Base-by-base conservation (phyloP, 2,329 filamentous ascomycete genomes). In the Hypoxylon sp. region DNA sequence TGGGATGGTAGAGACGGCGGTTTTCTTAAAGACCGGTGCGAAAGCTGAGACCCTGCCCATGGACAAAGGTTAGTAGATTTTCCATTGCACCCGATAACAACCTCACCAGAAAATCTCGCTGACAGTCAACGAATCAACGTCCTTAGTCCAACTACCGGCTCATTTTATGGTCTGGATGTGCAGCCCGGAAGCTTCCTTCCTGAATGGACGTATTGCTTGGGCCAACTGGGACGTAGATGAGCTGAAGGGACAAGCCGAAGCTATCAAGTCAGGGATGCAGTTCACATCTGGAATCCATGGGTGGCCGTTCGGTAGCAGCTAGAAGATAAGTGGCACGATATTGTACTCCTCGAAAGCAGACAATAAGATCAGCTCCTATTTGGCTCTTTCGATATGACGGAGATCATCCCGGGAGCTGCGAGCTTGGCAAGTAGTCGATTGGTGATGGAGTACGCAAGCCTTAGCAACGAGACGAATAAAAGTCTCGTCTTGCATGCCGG, bases 1-100 rank as follows among this genome's bases (percentile, higher is more conserved):
- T 3, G 67, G 68, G 23, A 51, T 64, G 45, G 55, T 70, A 10
- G 67, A 67, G 33, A 68, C 65, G 6, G 48, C 38, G 26, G 56
- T 66, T 24, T 68, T 69, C 53, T 52, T 42, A 10, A 64, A 60
- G 43, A 59, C 56, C 21, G 66, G 67, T 11, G 65, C 51, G 4
- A 67, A 56, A 33, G 45, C 66, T 18, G 65, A 69, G 10, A 43
- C 45, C 7, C 26, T 69, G 23, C 50, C 60, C 2, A 49, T 58
- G 49, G 54, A 63, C 33, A 57, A 24, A 45, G 33, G 57, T 55
- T 13, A 26, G 55, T 58, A 26, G n/a, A 17, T 29, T 29, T 6
- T 3, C 3, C 1, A 24, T 21, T 27, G 15, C 15, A 63, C 26
- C 6, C 26, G 11, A 6, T 6, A 29, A 29, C 26, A 29, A 6